Evolutionary conservation across 257 asterid genomes (phyloP).

Genomic region (Solanum peruvianum): DNA sequence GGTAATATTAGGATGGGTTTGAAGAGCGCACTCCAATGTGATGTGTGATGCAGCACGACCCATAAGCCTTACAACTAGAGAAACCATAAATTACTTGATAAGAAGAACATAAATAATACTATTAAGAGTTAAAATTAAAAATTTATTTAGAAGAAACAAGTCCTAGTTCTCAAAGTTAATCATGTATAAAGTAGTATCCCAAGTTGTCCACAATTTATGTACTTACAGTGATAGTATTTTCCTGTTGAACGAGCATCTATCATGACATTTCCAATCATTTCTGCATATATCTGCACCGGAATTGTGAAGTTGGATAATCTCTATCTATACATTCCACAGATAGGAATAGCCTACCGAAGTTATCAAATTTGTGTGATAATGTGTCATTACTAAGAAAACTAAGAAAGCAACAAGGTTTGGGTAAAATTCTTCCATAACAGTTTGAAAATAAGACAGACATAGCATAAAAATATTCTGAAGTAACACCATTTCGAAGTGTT

Average conservation of each 20-base stretch:
- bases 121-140: background rate
- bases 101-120: background rate
- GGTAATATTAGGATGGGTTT: constrained; percentile 93
- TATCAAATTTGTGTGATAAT: background rate
- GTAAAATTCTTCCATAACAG: background rate
- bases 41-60: constrained; percentile 99
- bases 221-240: constrained; percentile 96
- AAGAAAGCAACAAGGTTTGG: background rate
- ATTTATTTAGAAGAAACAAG: background rate
- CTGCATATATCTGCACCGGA: constrained; percentile 77
- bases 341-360: background rate
- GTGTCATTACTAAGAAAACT: background rate
- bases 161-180: background rate
- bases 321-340: background rate
- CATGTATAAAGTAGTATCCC: background rate
- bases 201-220: background rate
- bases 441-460: background rate
- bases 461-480: background rate
- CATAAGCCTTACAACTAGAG: constrained; percentile 92
- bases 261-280: constrained; percentile 89
- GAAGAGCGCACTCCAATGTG: constrained; percentile 93
- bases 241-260: constrained; percentile 98
- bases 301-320: background rate
- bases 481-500: background rate
- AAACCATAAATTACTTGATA: background rate